phyloP scores from a whole-genome alignment of 176 grass and related monocot genomes.

The Bonia amplexicaulis region DNA sequence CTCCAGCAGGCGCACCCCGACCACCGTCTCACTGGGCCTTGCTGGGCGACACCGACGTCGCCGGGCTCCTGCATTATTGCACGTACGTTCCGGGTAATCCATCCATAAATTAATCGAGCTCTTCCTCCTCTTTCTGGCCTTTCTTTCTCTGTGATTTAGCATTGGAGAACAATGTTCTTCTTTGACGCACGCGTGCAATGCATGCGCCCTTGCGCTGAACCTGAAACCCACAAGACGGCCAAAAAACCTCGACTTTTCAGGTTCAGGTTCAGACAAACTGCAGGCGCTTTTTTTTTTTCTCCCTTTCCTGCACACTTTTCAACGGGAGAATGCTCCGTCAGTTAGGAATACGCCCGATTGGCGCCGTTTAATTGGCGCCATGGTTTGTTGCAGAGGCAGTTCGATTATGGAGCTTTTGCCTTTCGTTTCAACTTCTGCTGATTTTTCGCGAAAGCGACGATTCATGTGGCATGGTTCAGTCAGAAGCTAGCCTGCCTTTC shows the following conservation, averaged over 20 bases:
- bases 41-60: not conserved
- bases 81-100: conserved; percentile 18
- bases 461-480: conserved; percentile 5
- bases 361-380: not conserved
- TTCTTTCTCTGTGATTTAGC: not conserved
- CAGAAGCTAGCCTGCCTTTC: not conserved
- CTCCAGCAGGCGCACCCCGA: no score
- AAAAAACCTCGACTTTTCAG: not conserved
- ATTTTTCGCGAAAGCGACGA: not conserved
- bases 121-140: not conserved
- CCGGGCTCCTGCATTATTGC: not conserved
- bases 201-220: no score
- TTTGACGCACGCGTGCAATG: not conserved
- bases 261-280: not conserved
- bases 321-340: not conserved
- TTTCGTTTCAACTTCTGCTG: not conserved
- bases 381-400: not conserved
- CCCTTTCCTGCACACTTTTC: not conserved
- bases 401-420: not conserved
- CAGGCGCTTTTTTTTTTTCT: not conserved
- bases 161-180: not conserved
- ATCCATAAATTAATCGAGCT: not conserved
- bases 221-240: not conserved
- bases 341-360: not conserved
- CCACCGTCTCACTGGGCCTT: not conserved